A percentile compares a stretch with the other conserved stretches of the same genome.
Evolutionary conservation across 208 protist genomes (phyloP).

Genomic region (Crithidia brevicula): DNA sequence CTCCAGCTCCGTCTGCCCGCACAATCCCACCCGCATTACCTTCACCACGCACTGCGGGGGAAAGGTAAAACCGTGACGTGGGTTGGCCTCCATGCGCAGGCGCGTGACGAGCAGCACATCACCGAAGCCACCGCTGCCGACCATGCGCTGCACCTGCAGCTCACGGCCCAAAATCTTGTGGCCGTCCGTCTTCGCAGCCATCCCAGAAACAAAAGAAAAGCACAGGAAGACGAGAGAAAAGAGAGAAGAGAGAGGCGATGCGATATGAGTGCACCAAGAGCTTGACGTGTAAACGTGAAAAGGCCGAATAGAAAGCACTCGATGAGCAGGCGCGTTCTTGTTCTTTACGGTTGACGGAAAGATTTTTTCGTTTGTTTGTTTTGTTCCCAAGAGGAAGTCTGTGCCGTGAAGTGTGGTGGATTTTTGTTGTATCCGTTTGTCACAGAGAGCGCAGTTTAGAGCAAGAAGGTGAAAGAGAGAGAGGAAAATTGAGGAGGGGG

Average conservation of each 20-base stretch:
- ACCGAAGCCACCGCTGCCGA: slow-evolving; percentile 66
- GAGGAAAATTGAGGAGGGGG: no score
- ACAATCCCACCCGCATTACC: slow-evolving; percentile 63
- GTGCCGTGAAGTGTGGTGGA: no score
- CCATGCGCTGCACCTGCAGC: slow-evolving; percentile 49
- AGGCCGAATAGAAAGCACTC: no score
- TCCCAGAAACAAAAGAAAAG: slow-evolving; percentile 16
- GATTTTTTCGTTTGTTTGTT: no score
- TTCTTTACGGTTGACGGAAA: no score
- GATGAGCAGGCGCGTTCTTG: no score
- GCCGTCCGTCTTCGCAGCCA: slow-evolving; percentile 16
- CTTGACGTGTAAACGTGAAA: no score
- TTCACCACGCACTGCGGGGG: slow-evolving; percentile 75
- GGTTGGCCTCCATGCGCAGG: slow-evolving; percentile 8
- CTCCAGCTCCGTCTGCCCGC: slow-evolving; percentile 34
- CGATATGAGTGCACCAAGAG: neutral
- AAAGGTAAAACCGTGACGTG: slow-evolving; percentile 39
- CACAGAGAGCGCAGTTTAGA: no score
- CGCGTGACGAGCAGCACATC: slow-evolving; percentile 53
- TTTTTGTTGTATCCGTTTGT: no score
- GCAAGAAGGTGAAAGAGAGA: no score
- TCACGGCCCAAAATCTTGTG: slow-evolving; percentile 60
- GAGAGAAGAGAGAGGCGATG: neutral
- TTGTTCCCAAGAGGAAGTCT: no score
- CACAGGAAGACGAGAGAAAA: slow-evolving; percentile 5